phyloP scores from a whole-genome alignment of 257 asterid species.

The Galeopsis tetrahit region DNA sequence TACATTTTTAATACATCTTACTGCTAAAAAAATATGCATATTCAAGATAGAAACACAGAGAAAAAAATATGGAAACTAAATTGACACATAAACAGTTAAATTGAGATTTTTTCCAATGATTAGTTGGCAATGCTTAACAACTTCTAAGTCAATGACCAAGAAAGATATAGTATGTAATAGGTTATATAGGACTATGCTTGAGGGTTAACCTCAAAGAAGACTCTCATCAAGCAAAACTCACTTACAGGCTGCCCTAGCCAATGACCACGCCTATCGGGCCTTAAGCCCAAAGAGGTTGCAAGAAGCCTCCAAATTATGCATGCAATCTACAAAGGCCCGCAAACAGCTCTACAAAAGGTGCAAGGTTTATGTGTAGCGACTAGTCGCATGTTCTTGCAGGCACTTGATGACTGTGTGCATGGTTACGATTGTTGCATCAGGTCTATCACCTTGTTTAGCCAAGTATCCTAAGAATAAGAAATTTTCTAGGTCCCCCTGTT shows the following conservation, averaged over 20 bases:
- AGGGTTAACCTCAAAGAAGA: too few relatives aligned
- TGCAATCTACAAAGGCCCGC: neutral
- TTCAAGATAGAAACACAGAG: too few relatives aligned
- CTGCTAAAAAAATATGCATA: too few relatives aligned
- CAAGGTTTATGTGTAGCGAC: neutral
- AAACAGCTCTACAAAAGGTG: conserved; percentile 11
- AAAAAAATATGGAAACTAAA: conserved; percentile 14
- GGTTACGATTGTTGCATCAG: neutral
- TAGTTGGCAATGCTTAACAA: too few relatives aligned
- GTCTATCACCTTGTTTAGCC: too few relatives aligned
- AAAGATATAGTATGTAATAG: neutral
- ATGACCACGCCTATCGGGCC: neutral
- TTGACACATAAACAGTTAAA: neutral
- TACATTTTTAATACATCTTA: too few relatives aligned
- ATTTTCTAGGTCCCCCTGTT: too few relatives aligned
- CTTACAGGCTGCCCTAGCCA: neutral
- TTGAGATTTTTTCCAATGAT: neutral
- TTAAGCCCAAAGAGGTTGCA: neutral
- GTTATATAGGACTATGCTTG: neutral
- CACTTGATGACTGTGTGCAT: neutral
- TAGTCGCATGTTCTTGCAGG: neutral
- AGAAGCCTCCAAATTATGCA: neutral
- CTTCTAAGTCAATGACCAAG: neutral
- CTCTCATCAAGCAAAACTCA: neutral
- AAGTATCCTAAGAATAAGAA: too few relatives aligned